These are phyloP conservation scores for Fraxinus albicans DNA, from an alignment of 305 asterid species.

Conservation along the genomic window DNA sequence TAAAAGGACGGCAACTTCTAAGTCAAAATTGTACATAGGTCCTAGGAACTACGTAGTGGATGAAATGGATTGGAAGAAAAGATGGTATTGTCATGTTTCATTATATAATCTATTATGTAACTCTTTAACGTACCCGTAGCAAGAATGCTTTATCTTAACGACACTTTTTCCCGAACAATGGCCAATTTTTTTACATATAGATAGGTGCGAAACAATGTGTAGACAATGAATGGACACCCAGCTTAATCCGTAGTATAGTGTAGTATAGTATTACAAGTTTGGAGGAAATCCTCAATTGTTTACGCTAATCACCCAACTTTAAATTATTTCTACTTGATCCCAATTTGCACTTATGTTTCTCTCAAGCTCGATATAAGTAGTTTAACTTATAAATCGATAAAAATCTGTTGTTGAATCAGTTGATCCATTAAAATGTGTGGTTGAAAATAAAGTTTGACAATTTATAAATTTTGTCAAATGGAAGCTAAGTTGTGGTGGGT, in stretches of 20 bases:
- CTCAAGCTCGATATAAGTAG: neutral
- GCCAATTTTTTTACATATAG: neutral
- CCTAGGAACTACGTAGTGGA: neutral
- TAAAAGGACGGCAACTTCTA: neutral
- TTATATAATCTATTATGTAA: too few species aligned
- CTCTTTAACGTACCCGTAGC: neutral
- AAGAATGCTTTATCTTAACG: too few species aligned
- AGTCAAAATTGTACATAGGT: neutral
- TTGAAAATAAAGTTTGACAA: neutral
- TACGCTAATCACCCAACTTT: neutral
- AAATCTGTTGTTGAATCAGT: neutral
- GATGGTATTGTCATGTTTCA: too few species aligned
- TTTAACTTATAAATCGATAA: neutral
- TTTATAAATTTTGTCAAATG: neutral
- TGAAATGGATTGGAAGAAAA: neutral
- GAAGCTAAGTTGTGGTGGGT: neutral
- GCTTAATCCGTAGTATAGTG: too few species aligned
- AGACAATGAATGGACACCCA: neutral
- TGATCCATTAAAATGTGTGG: neutral
- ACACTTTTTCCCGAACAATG: neutral
- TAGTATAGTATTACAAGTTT: slow-evolving; percentile 1
- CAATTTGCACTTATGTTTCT: neutral
- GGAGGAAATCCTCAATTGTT: slow-evolving; percentile 1
- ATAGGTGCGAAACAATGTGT: neutral
- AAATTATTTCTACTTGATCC: neutral